Base-by-base conservation (phyloP, 208 protist genomes). In the Naegleria fowleri region DNA sequence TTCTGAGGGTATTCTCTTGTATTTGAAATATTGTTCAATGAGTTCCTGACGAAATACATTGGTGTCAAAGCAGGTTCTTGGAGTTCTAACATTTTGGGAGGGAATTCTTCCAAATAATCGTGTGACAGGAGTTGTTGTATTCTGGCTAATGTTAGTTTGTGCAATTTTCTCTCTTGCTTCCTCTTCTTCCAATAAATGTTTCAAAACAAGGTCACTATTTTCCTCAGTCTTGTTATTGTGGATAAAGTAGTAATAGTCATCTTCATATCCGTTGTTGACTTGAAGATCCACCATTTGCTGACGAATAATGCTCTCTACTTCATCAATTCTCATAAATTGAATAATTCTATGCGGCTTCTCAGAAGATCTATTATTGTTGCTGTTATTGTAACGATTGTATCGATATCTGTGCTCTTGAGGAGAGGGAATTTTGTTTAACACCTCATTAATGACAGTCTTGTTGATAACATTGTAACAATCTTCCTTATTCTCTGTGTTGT, bases 11-110 rank as follows among this genome's bases (percentile, higher is more conserved):
- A 40, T 87, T 87, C 33, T 22, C 19, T 51, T 87, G 11, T 29
- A 5, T 51, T 87, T 36, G 55, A 29, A 67, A 67, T 67, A 67
- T 67, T 67, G 55, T 15, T 67, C 55, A 29, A 67, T 29, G 22
- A 67, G 19, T 67, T 67, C 55, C 3, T 67, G 19, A 67, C 55
- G 55, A 29, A 67, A 67, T 7, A 51, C 36, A 40, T 87, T 36
- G 43, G 33, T 52, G 11, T 87, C 83, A 51, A 87, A 87, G 22
- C 15, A 40, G 2, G 36, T 51, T 52, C 83, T 41, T 40, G 83
- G 83, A 29, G 83, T 36, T 87, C 83, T 87, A 15, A 87, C 83
- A 51, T 87, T 87, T 51, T 87, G 83, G 5, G 83, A 87, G 40
- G 83, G 83, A 51, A 87, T 87, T 41, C 83, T 41, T 51, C 83